These are phyloP conservation scores for Chaetomium globosum DNA, from an alignment of 2,329 filamentous ascomycete species.

Conservation along the genomic window DNA sequence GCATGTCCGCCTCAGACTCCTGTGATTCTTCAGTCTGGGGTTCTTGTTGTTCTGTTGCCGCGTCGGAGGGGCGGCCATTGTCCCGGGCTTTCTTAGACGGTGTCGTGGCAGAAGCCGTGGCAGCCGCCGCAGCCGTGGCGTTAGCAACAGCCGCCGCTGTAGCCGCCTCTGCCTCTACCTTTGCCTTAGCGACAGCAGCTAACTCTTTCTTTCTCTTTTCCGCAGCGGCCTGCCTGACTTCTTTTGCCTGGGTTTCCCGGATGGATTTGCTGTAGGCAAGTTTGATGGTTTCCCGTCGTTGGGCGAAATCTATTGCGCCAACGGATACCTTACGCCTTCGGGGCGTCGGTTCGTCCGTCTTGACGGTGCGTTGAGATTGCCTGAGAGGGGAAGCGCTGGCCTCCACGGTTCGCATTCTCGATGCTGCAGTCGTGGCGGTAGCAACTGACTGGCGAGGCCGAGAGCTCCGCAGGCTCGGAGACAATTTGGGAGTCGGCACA, in stretches of 20 bases:
- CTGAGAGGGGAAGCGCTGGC: slow-evolving; percentile 53
- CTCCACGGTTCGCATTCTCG: slow-evolving; percentile 66
- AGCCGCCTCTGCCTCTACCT: slow-evolving; percentile 45
- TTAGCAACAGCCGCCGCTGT: slow-evolving; percentile 39
- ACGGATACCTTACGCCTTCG: slow-evolving; percentile 61
- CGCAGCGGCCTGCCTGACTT: slow-evolving; percentile 56
- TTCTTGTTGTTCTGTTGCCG: slow-evolving; percentile 16
- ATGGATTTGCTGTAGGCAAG: slow-evolving; percentile 85
- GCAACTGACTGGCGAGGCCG: slow-evolving; percentile 79
- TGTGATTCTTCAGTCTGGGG: slow-evolving; percentile 25
- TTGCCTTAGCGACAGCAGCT: slow-evolving; percentile 50
- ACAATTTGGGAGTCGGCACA: slow-evolving; percentile 69
- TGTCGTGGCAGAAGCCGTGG: slow-evolving; percentile 10
- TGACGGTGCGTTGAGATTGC: slow-evolving; percentile 40
- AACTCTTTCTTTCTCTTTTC: slow-evolving; percentile 57
- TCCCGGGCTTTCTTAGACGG: slow-evolving; percentile 17
- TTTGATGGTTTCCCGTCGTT: slow-evolving; percentile 78
- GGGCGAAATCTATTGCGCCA: slow-evolving; percentile 81
- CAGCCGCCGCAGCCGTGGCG: slow-evolving; percentile 27
- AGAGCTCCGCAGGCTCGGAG: slow-evolving; percentile 78
- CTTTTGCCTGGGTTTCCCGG: slow-evolving; percentile 68
- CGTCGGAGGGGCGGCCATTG: slow-evolving; percentile 13
- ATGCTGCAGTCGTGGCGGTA: slow-evolving; percentile 70
- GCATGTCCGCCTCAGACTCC: slow-evolving; percentile 26
- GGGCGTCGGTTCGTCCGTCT: slow-evolving; percentile 45